These are phyloP conservation scores for Parmelia sp. DNA, from an alignment of 495 filamentous ascomycete genomes.

Conservation along the genomic window DNA sequence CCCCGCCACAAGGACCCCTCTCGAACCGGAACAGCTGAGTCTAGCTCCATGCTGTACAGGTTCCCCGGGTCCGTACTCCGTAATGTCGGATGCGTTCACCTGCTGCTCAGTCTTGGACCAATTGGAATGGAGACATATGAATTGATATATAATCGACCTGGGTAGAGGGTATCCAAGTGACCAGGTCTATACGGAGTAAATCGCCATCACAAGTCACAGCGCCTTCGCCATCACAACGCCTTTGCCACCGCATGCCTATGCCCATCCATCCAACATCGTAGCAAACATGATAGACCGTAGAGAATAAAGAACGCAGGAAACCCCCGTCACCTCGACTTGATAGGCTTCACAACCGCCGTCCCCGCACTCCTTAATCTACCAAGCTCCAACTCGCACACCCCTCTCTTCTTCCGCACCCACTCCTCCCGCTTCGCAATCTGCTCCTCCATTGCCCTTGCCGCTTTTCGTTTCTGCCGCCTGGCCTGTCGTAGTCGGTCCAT, in stretches of 20 bases:
- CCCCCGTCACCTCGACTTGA: conserved; percentile 12
- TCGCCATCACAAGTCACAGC: too few relatives aligned
- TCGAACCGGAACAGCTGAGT: too few relatives aligned
- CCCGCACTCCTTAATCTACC: conserved; percentile 21
- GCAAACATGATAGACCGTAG: background rate
- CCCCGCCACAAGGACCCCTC: background rate
- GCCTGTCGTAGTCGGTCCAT: conserved; percentile 58
- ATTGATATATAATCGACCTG: background rate
- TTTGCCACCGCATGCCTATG: background rate
- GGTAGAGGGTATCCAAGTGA: background rate
- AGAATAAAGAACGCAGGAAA: background rate
- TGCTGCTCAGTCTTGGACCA: background rate
- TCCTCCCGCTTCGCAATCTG: conserved; percentile 55
- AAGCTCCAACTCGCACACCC: conserved; percentile 23
- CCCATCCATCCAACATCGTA: background rate
- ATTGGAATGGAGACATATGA: background rate
- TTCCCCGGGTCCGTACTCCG: too few relatives aligned
- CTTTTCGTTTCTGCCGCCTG: conserved; percentile 57
- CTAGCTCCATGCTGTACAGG: too few relatives aligned
- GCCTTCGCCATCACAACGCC: background rate
- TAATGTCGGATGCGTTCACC: background rate
- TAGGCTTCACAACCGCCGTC: conserved; percentile 24
- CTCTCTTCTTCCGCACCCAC: conserved; percentile 23
- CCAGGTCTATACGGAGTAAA: too few relatives aligned
- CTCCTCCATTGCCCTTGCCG: conserved; percentile 61